phyloP scores from a whole-genome alignment of 2,329 filamentous ascomycete genomes.

The Colletotrichum caudatum region DNA sequence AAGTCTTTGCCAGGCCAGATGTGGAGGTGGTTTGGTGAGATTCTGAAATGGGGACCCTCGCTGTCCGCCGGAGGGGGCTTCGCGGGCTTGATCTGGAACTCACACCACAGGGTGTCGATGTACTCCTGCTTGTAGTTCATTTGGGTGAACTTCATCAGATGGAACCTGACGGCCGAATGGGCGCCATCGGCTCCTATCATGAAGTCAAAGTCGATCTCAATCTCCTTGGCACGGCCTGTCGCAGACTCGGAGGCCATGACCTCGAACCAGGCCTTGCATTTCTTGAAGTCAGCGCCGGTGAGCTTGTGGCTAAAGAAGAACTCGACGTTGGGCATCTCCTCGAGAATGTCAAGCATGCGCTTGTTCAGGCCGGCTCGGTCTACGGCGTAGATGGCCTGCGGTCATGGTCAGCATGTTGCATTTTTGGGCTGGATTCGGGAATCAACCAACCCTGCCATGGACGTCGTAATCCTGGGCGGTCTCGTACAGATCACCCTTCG shows the following conservation, averaged over 20 bases:
- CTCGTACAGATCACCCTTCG: constrained; percentile 76
- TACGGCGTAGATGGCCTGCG: constrained; percentile 83
- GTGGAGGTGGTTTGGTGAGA: constrained; percentile 93
- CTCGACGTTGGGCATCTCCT: constrained; percentile 87
- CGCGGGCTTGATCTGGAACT: constrained; percentile 81
- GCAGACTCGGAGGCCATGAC: constrained; percentile 50
- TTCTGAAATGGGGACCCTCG: constrained; percentile 69
- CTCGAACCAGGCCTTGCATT: constrained; percentile 90
- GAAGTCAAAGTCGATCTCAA: constrained; percentile 89
- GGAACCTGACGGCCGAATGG: constrained; percentile 89
- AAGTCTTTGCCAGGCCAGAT: constrained; percentile 96
- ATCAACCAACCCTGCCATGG: constrained; percentile 77
- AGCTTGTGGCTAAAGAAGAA: constrained; percentile 95
- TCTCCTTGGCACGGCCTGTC: constrained; percentile 70
- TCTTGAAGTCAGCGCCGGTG: constrained; percentile 86
- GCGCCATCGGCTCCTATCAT: constrained; percentile 96
- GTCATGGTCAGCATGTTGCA: constrained; percentile 11
- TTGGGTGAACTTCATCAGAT: constrained; percentile 93
- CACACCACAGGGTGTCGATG: constrained; percentile 97
- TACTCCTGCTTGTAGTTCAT: constrained; percentile 96
- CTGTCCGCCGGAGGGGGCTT: constrained; percentile 55
- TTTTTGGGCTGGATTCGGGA: not conserved
- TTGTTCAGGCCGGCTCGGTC: constrained; percentile 89
- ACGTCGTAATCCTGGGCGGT: constrained; percentile 91
- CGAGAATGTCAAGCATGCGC: constrained; percentile 84